These are phyloP conservation scores for Amylocarpus encephaloides DNA, from an alignment of 2,329 filamentous ascomycete species.

Conservation along the genomic window DNA sequence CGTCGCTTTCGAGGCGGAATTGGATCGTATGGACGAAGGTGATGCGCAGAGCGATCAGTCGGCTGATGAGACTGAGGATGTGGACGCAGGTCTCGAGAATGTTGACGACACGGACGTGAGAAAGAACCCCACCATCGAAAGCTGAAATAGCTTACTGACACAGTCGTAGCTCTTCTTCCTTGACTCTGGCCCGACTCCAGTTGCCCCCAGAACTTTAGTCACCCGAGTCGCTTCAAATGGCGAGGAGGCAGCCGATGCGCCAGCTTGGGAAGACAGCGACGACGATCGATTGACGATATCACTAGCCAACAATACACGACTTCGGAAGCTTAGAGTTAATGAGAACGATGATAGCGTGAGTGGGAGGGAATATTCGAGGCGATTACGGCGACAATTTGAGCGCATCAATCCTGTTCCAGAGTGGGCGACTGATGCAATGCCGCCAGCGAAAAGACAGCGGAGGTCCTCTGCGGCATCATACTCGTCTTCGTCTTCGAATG, in stretches of 20 bases:
- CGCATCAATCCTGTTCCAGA: conserved; percentile 53
- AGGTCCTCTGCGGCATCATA: conserved; percentile 43
- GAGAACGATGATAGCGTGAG: conserved; percentile 81
- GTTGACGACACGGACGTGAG: conserved; percentile 63
- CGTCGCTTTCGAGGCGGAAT: conserved; percentile 69
- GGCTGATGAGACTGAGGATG: conserved; percentile 38
- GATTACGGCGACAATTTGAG: conserved; percentile 72
- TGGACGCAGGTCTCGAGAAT: conserved; percentile 51
- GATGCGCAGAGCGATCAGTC: conserved; percentile 18
- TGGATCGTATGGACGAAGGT: conserved; percentile 36
- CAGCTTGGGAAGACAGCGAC: conserved; percentile 91
- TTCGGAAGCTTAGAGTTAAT: conserved; percentile 76
- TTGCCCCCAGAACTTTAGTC: conserved; percentile 20
- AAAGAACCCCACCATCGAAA: conserved; percentile 1
- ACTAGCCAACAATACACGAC: conserved; percentile 63
- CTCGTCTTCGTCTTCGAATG: conserved; percentile 34
- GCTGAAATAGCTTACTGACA: conserved; percentile 7
- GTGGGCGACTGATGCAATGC: conserved; percentile 50
- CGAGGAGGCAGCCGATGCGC: conserved; percentile 39
- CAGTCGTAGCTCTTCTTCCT: conserved; percentile 32
- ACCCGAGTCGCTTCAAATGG: conserved; percentile 22
- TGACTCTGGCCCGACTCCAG: conserved; percentile 32
- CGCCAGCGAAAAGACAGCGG: conserved; percentile 44
- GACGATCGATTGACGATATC: conserved; percentile 85
- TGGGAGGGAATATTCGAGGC: conserved; percentile 76